Conservation (phyloP, 2,329 filamentous ascomycete genomes). For the Botrytis byssoidea region DNA sequence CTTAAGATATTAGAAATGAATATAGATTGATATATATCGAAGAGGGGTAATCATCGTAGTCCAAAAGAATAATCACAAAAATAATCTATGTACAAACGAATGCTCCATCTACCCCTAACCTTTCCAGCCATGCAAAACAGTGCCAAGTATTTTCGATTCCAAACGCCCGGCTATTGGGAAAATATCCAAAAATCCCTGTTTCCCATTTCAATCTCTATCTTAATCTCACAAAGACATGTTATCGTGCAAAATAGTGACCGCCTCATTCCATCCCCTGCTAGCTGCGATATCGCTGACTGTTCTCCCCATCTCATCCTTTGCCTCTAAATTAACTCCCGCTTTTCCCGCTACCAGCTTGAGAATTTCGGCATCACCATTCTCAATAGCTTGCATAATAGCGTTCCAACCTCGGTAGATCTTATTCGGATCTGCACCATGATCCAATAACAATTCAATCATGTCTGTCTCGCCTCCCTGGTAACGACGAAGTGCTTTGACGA, state of each 20-base stretch:
- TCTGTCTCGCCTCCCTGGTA: conserved; percentile 55
- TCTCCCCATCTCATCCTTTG: conserved; percentile 53
- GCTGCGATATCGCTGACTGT: conserved; percentile 58
- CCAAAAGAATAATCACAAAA: not conserved
- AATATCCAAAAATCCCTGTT: not conserved
- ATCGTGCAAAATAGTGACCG: conserved; percentile 36
- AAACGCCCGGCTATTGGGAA: not conserved
- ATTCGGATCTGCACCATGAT: conserved; percentile 65
- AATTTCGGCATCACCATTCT: conserved; percentile 58
- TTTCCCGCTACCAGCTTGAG: conserved; percentile 52
- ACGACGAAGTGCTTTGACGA: conserved; percentile 66
- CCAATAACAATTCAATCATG: conserved; percentile 61
- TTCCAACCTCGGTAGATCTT: conserved; percentile 66
- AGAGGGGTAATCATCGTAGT: not conserved
- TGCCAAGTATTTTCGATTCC: not conserved
- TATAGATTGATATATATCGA: not conserved
- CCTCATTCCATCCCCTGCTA: conserved; percentile 58
- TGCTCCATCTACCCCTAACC: not conserved
- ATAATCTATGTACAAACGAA: not conserved
- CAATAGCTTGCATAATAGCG: conserved; percentile 62
- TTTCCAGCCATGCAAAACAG: not conserved
- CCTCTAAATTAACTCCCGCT: conserved; percentile 51
- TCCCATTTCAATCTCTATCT: not conserved
- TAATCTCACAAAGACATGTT: conserved; percentile 18
- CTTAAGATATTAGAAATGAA: not conserved